These are phyloP conservation scores for Lactifluus volemus DNA, from an alignment of 768 basidiomycete genomes.

Conservation along the genomic window DNA sequence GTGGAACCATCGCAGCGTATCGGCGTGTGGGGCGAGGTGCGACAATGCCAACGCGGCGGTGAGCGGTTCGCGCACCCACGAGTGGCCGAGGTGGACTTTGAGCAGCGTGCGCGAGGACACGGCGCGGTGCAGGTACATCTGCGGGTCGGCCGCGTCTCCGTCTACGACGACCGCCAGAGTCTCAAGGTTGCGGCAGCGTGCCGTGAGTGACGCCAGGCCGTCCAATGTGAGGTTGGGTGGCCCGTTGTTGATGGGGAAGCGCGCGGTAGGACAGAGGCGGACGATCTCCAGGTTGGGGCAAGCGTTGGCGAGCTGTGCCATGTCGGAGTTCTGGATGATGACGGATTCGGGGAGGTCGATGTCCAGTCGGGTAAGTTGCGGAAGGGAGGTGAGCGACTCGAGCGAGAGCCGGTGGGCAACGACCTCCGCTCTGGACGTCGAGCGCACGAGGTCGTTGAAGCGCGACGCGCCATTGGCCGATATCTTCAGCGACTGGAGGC, in stretches of 20 bases:
- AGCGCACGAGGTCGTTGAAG: constrained; percentile 74
- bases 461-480: constrained; percentile 62
- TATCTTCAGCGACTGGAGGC: constrained; percentile 53
- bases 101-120: constrained; percentile 57
- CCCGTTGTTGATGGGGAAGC: constrained; percentile 45
- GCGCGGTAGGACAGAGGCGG: constrained; percentile 56
- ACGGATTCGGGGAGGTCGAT: constrained; percentile 74
- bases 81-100: constrained; percentile 70
- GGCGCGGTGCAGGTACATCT: constrained; percentile 37
- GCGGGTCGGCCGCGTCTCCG: constrained; percentile 38
- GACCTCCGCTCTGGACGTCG: constrained; percentile 55
- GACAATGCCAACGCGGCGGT: constrained; percentile 64
- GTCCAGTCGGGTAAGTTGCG: constrained; percentile 52
- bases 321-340: constrained; percentile 52
- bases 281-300: constrained; percentile 65
- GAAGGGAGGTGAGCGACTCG: constrained; percentile 45
- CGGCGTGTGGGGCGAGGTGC: constrained; percentile 65
- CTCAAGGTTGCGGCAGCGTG: constrained; percentile 51
- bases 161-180: constrained; percentile 60
- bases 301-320: constrained; percentile 47
- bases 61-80: constrained; percentile 61
- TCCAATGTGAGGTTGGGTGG: constrained; percentile 55
- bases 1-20: constrained; percentile 67
- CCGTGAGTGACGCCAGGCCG: constrained; percentile 49
- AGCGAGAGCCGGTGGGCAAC: constrained; percentile 54